Percentiles rank a stretch among this genome's conserved stretches.
Evolutionary conservation across 164 flowering plant species (phyloP).

Genomic region (Sedum album): DNA sequence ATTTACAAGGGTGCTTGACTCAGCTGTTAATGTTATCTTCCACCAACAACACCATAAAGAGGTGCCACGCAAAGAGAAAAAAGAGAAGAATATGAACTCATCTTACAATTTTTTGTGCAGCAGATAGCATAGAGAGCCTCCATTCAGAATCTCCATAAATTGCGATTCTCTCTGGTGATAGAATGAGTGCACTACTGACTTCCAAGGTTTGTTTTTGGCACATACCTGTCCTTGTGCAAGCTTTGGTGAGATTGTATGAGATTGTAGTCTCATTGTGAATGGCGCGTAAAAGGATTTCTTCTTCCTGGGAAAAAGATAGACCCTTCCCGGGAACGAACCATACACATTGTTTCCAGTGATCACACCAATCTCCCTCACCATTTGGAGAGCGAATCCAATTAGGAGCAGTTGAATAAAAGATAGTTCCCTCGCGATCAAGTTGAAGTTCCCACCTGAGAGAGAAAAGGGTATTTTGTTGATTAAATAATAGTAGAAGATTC

Average conservation of each 20-base stretch:
- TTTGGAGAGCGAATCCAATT: slow-evolving; percentile 42
- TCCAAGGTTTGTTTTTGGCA: slow-evolving; percentile 10
- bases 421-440: slow-evolving; percentile 74
- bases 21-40: background rate
- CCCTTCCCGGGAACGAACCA: slow-evolving; percentile 72
- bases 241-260: slow-evolving; percentile 42
- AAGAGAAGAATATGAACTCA: slow-evolving; percentile 13
- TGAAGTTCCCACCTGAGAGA: slow-evolving; percentile 86
- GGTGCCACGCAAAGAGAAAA: background rate
- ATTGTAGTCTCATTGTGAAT: slow-evolving; percentile 54
- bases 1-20: background rate
- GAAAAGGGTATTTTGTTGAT: background rate
- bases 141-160: slow-evolving; percentile 70
- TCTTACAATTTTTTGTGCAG: slow-evolving; percentile 55
- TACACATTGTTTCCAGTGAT: slow-evolving; percentile 96
- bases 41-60: background rate
- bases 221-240: slow-evolving; percentile 15
- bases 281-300: slow-evolving; percentile 55
- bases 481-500: background rate
- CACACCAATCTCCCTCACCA: slow-evolving; percentile 55
- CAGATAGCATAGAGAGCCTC: slow-evolving; percentile 50
- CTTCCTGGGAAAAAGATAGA: slow-evolving; percentile 36
- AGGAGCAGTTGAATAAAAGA: slow-evolving; percentile 87
- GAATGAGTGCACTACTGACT: slow-evolving; percentile 25
- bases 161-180: slow-evolving; percentile 82